A percentile compares a stretch with the other conserved stretches of the same genome.
These are phyloP conservation scores for Aspergillus tamarii DNA, from an alignment of 2,329 filamentous ascomycete genomes.

Conservation along the genomic window DNA sequence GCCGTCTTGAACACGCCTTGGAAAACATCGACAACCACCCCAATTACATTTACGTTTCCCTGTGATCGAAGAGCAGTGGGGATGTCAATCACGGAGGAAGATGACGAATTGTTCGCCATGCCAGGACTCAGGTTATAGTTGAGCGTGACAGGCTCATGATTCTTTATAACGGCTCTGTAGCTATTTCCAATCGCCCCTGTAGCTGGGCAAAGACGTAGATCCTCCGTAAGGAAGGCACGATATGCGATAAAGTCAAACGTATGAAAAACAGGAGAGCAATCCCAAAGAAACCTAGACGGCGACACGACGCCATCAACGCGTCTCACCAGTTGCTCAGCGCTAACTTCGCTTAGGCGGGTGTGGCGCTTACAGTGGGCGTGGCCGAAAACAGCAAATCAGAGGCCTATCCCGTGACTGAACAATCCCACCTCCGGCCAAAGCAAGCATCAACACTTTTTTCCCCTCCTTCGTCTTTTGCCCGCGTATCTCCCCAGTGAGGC, in stretches of 20 bases:
- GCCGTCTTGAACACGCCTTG: slow-evolving; percentile 52
- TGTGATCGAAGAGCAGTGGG: slow-evolving; percentile 46
- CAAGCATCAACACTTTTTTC: slow-evolving; percentile 25
- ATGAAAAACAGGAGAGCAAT: not conserved
- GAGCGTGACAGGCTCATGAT: not conserved
- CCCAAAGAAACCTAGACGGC: not conserved
- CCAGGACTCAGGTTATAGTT: not conserved
- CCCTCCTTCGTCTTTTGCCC: slow-evolving; percentile 25
- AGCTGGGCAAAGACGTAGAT: not conserved
- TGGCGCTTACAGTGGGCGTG: slow-evolving; percentile 24
- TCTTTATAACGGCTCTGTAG: no score
- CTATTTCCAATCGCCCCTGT: not conserved
- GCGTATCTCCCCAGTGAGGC: slow-evolving; percentile 9
- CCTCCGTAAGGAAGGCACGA: not conserved
- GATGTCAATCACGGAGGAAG: slow-evolving; percentile 36
- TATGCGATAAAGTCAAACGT: not conserved
- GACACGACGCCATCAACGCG: not conserved
- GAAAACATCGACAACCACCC: slow-evolving; percentile 69
- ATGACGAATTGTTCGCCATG: not conserved
- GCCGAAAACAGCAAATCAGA: slow-evolving; percentile 26
- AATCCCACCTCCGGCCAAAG: slow-evolving; percentile 24
- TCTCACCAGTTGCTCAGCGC: slow-evolving; percentile 15
- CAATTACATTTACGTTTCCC: slow-evolving; percentile 63
- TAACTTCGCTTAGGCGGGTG: slow-evolving; percentile 30
- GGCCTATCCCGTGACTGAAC: slow-evolving; percentile 23